Conservation (phyloP, 106 monocot genomes). For the Dendrobium nobile region DNA sequence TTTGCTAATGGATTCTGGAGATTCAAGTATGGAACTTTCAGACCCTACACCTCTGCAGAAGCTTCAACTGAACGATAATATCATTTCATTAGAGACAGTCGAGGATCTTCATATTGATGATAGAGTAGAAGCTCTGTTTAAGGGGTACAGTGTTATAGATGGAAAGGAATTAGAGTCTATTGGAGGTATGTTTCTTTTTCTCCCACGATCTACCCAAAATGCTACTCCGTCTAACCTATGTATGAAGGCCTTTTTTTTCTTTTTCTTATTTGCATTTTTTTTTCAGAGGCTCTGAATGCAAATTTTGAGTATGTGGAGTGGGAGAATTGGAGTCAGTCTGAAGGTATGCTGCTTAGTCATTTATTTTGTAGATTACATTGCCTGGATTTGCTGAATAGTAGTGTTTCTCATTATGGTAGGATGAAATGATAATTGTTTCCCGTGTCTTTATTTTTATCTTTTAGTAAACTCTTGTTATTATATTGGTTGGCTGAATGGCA, state of each 20-base stretch:
- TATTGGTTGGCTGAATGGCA: background rate
- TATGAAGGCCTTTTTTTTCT: background rate
- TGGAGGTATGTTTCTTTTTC: slow-evolving; percentile 55
- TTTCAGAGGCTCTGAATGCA: slow-evolving; percentile 66
- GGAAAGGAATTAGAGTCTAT: slow-evolving; percentile 75
- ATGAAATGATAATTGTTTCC: background rate
- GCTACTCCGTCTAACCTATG: background rate
- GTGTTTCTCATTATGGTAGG: background rate
- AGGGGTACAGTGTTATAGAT: slow-evolving; percentile 56
- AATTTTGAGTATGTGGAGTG: slow-evolving; percentile 61
- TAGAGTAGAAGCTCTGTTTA: slow-evolving; percentile 68
- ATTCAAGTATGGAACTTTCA: slow-evolving; percentile 26
- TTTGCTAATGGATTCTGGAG: slow-evolving; percentile 47
- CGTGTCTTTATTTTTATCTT: background rate
- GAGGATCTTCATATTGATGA: slow-evolving; percentile 64
- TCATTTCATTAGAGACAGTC: background rate
- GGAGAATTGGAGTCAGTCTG: slow-evolving; percentile 70
- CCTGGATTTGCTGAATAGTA: background rate
- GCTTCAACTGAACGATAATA: slow-evolving; percentile 16
- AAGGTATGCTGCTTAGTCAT: slow-evolving; percentile 46
- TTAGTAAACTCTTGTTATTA: background rate
- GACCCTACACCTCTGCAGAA: slow-evolving; percentile 19
- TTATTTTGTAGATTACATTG: background rate
- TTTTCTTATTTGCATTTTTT: slow-evolving; percentile 12
- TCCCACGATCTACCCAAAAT: background rate